phyloP scores from a whole-genome alignment of 2,329 filamentous ascomycete species.

The Chlorencoelia australis region DNA sequence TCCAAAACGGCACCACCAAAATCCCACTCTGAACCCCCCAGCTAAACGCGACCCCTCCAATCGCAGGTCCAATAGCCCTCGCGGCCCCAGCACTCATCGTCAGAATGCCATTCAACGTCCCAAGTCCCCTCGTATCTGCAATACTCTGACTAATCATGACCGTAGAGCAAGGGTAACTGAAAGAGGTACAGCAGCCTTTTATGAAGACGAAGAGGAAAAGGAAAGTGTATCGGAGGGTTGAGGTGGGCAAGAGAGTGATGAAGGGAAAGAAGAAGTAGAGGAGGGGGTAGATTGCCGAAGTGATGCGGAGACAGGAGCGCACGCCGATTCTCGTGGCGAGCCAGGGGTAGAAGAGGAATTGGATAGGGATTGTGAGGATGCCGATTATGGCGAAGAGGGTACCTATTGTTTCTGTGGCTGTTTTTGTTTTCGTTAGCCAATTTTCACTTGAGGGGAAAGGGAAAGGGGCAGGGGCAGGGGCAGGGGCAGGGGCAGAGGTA shows the following conservation, averaged over 20 bases:
- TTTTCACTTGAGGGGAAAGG: not conserved
- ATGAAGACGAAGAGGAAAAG: not conserved
- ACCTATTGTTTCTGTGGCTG: conserved; percentile 2
- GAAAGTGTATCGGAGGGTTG: not conserved
- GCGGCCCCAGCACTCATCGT: not conserved
- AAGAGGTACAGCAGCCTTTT: conserved; percentile 1
- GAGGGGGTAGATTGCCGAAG: not conserved
- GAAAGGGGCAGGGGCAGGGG: not conserved
- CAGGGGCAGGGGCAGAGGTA: not conserved
- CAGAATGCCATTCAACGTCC: conserved; percentile 1
- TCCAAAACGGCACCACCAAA: conserved; percentile 1
- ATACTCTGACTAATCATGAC: conserved; percentile 1
- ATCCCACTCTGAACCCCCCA: not conserved
- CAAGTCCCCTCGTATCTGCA: not conserved
- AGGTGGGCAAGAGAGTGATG: not conserved
- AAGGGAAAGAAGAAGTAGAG: conserved; percentile 3
- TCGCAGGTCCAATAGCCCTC: conserved; percentile 1
- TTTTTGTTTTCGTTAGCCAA: not conserved
- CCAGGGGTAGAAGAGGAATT: not conserved
- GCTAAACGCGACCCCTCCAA: not conserved
- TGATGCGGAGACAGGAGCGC: not conserved
- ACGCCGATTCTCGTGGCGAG: not conserved
- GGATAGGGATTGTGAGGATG: conserved; percentile 1
- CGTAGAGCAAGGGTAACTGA: not conserved
- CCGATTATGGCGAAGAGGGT: conserved; percentile 4